Percentiles rank a stretch among this genome's conserved stretches.
Evolutionary conservation across 129 eudicot genomes (phyloP).

Genomic region (Pittosporum tobira): DNA sequence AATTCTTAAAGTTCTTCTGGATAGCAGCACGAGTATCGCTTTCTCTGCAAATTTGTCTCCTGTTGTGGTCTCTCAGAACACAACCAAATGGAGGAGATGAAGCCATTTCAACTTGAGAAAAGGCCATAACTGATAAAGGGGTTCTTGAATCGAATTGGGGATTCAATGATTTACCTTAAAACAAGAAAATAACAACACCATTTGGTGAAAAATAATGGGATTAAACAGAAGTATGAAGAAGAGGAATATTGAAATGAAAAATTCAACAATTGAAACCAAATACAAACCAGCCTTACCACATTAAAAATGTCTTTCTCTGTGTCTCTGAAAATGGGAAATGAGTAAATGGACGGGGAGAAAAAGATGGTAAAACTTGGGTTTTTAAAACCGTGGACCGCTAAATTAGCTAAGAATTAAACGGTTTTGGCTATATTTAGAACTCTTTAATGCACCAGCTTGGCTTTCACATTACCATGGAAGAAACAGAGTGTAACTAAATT

Average conservation of each 20-base stretch:
- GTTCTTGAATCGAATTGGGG: background rate
- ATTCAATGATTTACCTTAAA: background rate
- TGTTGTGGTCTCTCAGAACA: slow-evolving; percentile 24
- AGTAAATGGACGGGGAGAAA: slow-evolving; percentile 1
- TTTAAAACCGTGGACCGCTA: slow-evolving; percentile 11
- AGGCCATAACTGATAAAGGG: slow-evolving; percentile 25
- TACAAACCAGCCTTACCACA: too few species aligned
- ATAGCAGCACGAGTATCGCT: slow-evolving; percentile 4
- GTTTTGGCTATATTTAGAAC: background rate
- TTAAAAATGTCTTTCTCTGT: background rate
- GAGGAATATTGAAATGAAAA: background rate
- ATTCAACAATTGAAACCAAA: too few species aligned
- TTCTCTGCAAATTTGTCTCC: slow-evolving; percentile 6
- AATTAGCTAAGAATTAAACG: slow-evolving; percentile 1
- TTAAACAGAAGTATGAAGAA: background rate
- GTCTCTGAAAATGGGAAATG: background rate
- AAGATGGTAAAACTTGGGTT: slow-evolving; percentile 3
- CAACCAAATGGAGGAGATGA: slow-evolving; percentile 34
- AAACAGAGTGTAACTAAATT: too few species aligned
- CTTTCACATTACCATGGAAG: too few species aligned
- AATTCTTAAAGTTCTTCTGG: slow-evolving; percentile 29
- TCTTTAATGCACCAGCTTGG: too few species aligned
- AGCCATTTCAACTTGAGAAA: slow-evolving; percentile 36
- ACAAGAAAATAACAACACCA: background rate
- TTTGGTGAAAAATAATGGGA: too few species aligned